Evolutionary conservation across 2,329 filamentous ascomycete species (phyloP).

Genomic region (Xylariaceae sp.): DNA sequence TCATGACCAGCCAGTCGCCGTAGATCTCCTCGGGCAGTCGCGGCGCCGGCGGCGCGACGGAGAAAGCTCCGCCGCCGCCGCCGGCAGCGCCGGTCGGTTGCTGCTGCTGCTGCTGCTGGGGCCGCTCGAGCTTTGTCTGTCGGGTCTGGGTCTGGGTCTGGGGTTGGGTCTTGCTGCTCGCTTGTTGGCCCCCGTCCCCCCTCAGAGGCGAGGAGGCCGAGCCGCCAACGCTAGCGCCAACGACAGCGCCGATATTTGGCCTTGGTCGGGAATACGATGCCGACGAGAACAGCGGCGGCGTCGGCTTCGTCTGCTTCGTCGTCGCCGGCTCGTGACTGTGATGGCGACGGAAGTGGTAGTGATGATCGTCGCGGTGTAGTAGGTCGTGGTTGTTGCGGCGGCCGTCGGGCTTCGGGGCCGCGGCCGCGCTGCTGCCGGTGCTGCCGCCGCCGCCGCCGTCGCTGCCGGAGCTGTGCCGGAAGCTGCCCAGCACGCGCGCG

Average conservation of each 20-base stretch:
- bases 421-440: background rate
- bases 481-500: slow-evolving; percentile 10
- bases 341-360: background rate
- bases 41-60: too few species aligned
- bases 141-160: too few species aligned
- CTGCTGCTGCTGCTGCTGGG: slow-evolving; percentile 1
- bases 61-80: too few species aligned
- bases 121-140: slow-evolving; percentile 10
- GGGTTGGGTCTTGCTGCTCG: too few species aligned
- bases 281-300: too few species aligned
- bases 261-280: too few species aligned
- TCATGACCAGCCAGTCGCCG: background rate
- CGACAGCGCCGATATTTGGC: too few species aligned
- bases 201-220: too few species aligned
- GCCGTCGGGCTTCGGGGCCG: background rate
- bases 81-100: background rate
- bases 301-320: background rate
- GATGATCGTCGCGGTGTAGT: too few species aligned
- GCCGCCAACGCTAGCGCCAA: too few species aligned
- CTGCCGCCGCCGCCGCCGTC: background rate
- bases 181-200: too few species aligned
- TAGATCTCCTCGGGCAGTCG: background rate
- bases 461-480: slow-evolving; percentile 3
- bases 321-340: background rate
- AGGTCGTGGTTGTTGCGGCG: background rate